These are phyloP conservation scores for Paramyrothecium sp. DNA, from an alignment of 2,329 filamentous ascomycete species.

Conservation along the genomic window DNA sequence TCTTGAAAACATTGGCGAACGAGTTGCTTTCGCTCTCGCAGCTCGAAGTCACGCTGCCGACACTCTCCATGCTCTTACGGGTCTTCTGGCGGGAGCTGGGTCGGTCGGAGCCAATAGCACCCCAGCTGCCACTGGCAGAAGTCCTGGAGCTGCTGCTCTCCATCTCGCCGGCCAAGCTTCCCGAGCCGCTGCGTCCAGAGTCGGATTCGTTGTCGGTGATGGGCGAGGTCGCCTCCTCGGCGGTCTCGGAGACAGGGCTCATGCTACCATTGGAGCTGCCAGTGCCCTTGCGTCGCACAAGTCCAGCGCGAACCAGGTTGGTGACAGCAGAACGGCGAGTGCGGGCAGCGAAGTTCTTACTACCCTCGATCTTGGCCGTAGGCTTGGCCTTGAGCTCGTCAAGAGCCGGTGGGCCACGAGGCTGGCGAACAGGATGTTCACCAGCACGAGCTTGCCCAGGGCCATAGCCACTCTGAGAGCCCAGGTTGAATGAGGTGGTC, in stretches of 20 bases:
- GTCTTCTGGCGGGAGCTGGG: conserved; percentile 69
- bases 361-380: conserved; percentile 89
- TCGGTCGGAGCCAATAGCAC: conserved; percentile 84
- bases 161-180: conserved; percentile 75
- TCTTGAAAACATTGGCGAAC: conserved; percentile 66
- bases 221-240: conserved; percentile 64
- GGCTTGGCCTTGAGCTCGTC: conserved; percentile 90
- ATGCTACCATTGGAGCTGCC: conserved; percentile 72
- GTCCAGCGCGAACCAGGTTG: conserved; percentile 85
- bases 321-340: conserved; percentile 89
- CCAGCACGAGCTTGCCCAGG: conserved; percentile 91
- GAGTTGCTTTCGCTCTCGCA: conserved; percentile 54
- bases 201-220: conserved; percentile 74
- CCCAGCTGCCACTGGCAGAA: conserved; percentile 68
- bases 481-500: conserved; percentile 74
- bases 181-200: conserved; percentile 69
- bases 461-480: conserved; percentile 65
- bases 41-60: conserved; percentile 54
- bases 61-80: conserved; percentile 62
- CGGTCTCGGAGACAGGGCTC: conserved; percentile 84
- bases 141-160: conserved; percentile 72
- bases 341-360: conserved; percentile 94
- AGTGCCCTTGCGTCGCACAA: conserved; percentile 79
- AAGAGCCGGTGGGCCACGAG: conserved; percentile 84
- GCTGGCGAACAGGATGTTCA: conserved; percentile 91